Evolutionary conservation across 768 basidiomycete genomes (phyloP), one percentile per base, ranked within the genome.

Genomic region (Ramaria rubella): DNA sequence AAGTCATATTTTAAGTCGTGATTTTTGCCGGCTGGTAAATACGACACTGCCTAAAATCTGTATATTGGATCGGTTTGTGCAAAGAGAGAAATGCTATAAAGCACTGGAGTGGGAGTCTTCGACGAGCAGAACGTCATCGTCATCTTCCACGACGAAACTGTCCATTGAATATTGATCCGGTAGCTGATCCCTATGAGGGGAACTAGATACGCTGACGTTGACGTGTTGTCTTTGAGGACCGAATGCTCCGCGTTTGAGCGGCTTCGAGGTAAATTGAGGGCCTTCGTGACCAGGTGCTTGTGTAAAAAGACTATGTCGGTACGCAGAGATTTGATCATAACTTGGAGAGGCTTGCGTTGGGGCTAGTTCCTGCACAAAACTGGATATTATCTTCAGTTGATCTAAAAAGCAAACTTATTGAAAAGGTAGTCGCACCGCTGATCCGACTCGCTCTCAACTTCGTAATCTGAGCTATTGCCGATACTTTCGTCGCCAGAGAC

Each of bases 401-500:
- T 27, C 23, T 21, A 14, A n/a, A 50, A 23, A 31, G 33, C 44
- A n/a, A 17, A 38, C 9, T 15, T 12, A 19, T 11, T 11, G 24
- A 21, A 36, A 31, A 19, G n/a, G n/a, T 34, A 12, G 23, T 21
- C 55, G 5, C 21, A 93, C 60, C 68, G 72, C 45, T 78, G 72
- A 64, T 92, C 89, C 31, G 79, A 81, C 63, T 86, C 87, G 64
- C 75, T 79, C 63, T 86, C 86, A 31, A 64, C 63, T 24, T 79
- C 76, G 36, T 81, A 78, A 59, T 76, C 75, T 1, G 83, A 85
- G 1, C 72, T 74, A 31, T 87, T 87, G 54, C 75, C 78, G 62
- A 84, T 85, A 54, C 75, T 74, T 63, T 92, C 90, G 56, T 89
- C 88, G 19, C 89, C 90, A 8, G 91, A 93, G 63, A 91, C 90